These are phyloP conservation scores for Aureobasidium mangrovei DNA, from an alignment of 2,329 filamentous ascomycete genomes.

Conservation along the genomic window DNA sequence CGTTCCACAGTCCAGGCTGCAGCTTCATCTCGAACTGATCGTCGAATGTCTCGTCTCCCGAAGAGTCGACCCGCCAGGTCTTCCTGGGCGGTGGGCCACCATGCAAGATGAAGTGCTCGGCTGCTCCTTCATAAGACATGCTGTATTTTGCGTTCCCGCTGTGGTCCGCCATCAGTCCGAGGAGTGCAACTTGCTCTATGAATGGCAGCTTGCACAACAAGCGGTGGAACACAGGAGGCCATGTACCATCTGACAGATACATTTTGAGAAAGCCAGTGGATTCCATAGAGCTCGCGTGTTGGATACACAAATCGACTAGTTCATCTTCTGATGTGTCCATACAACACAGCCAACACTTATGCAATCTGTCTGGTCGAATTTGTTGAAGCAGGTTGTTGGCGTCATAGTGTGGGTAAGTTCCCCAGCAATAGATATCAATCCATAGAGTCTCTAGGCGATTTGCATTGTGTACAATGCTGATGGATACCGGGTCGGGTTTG, in stretches of 20 bases:
- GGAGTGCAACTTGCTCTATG: neutral
- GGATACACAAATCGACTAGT: neutral
- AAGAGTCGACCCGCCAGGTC: neutral
- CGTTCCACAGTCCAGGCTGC: neutral
- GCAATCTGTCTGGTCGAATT: neutral
- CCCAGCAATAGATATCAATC: neutral
- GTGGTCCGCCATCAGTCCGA: too few relatives aligned
- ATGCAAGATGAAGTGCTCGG: neutral
- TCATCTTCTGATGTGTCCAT: neutral
- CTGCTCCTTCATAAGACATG: neutral
- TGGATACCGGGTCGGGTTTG: neutral
- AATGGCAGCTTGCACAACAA: neutral
- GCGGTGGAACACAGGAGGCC: neutral
- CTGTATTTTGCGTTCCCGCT: neutral
- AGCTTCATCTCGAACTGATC: neutral
- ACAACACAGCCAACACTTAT: neutral
- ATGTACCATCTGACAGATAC: neutral
- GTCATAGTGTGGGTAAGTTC: neutral
- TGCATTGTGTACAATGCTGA: neutral
- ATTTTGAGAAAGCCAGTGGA: neutral
- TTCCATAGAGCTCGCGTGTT: neutral
- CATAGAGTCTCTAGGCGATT: neutral
- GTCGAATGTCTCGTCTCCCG: neutral
- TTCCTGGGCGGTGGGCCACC: neutral
- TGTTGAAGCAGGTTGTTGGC: neutral